These are phyloP conservation scores for Aegilops longissima DNA, from an alignment of 176 grass and related monocot species.

Conservation along the genomic window DNA sequence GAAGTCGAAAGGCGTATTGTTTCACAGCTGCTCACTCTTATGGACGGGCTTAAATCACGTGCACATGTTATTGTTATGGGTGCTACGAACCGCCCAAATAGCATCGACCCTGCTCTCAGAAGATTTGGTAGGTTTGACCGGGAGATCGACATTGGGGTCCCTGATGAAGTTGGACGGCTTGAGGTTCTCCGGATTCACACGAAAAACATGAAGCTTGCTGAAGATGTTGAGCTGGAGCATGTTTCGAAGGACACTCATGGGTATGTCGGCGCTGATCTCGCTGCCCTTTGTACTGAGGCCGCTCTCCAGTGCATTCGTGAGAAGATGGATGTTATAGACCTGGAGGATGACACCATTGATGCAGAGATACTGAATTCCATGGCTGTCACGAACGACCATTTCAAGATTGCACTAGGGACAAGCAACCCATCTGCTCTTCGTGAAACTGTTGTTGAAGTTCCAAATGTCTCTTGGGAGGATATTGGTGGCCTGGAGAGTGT, in stretches of 20 bases:
- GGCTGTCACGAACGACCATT: slow-evolving; percentile 92
- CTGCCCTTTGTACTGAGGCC: slow-evolving; percentile 79
- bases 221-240: slow-evolving; percentile 84
- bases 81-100: slow-evolving; percentile 78
- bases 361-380: slow-evolving; percentile 90
- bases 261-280: slow-evolving; percentile 85
- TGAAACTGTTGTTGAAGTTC: slow-evolving; percentile 77
- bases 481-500: slow-evolving; percentile 63
- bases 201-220: slow-evolving; percentile 89
- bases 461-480: slow-evolving; percentile 69
- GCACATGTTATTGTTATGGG: slow-evolving; percentile 91
- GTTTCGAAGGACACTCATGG: slow-evolving; percentile 81
- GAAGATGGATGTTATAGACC: slow-evolving; percentile 92
- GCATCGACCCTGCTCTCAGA: slow-evolving; percentile 84
- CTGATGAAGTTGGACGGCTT: slow-evolving; percentile 80
- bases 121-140: slow-evolving; percentile 82
- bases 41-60: slow-evolving; percentile 80
- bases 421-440: slow-evolving; percentile 86
- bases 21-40: slow-evolving; percentile 78
- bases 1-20: slow-evolving; percentile 85
- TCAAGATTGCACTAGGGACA: slow-evolving; percentile 86
- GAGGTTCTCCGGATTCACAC: slow-evolving; percentile 89
- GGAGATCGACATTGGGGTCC: slow-evolving; percentile 87
- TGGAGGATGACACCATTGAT: slow-evolving; percentile 91
- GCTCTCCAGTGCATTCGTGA: slow-evolving; percentile 88